phyloP scores from a whole-genome alignment of 257 asterid genomes.

The Salvia miltiorrhiza region DNA sequence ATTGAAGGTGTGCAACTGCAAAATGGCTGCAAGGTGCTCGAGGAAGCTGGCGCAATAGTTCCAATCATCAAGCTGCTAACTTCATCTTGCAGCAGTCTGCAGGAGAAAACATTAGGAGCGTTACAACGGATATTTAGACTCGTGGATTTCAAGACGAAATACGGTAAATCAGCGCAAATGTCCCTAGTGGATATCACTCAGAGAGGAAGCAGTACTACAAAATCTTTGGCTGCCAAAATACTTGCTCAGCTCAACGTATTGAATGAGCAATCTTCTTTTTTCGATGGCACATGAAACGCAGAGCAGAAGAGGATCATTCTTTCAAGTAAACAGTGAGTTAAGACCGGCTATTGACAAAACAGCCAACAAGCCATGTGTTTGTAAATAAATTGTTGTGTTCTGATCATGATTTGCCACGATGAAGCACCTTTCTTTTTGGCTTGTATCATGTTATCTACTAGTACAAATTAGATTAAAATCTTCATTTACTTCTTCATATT shows the following conservation, averaged over 20 bases:
- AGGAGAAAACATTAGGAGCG: constrained; percentile 39
- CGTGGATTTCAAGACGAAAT: constrained; percentile 24
- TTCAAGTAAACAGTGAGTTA: no score
- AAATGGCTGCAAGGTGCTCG: constrained; percentile 33
- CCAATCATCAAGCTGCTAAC: constrained; percentile 36
- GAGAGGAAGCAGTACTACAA: constrained; percentile 37
- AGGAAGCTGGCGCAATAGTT: constrained; percentile 32
- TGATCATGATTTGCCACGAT: no score
- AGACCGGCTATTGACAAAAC: no score
- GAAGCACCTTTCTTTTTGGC: not conserved
- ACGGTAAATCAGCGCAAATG: constrained; percentile 39
- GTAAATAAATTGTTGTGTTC: not conserved
- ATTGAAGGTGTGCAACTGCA: constrained; percentile 34
- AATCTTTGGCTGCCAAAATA: constrained; percentile 46
- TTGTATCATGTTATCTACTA: not conserved
- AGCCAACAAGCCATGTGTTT: not conserved
- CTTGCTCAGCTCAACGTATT: constrained; percentile 34
- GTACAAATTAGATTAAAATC: not conserved
- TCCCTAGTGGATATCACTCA: constrained; percentile 44
- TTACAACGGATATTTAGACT: constrained; percentile 34
- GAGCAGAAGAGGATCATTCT: not conserved
- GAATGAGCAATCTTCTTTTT: constrained; percentile 44
- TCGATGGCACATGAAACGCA: constrained; percentile 25
- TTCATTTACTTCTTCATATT: not conserved
- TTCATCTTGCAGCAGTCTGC: constrained; percentile 28